Conservation (phyloP, 2,329 filamentous ascomycete species). For the Cladosporium sp. region DNA sequence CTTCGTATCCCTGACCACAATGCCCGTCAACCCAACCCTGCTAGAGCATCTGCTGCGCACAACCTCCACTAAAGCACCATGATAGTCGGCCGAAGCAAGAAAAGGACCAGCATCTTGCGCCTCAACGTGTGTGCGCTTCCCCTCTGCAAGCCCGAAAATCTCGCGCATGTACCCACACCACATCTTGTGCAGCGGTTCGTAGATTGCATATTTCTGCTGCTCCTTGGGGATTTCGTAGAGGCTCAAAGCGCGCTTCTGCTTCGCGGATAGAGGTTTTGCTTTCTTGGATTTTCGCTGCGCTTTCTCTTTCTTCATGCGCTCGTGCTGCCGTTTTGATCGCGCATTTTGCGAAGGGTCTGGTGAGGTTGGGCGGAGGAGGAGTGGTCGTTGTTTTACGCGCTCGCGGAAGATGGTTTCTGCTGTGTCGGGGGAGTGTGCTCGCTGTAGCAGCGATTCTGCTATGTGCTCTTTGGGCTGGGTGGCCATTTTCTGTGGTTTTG, state of each 20-base stretch:
- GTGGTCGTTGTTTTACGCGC: slow-evolving; percentile 76
- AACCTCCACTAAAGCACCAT: slow-evolving; percentile 80
- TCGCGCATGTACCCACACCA: slow-evolving; percentile 87
- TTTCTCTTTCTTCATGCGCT: slow-evolving; percentile 31
- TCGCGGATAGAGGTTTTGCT: slow-evolving; percentile 69
- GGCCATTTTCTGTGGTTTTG: slow-evolving; percentile 19
- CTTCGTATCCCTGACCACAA: slow-evolving; percentile 84
- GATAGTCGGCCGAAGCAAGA: slow-evolving; percentile 81
- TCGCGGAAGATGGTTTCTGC: slow-evolving; percentile 71
- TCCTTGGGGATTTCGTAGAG: slow-evolving; percentile 70
- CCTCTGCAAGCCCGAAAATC: slow-evolving; percentile 56
- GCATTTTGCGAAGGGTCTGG: slow-evolving; percentile 55
- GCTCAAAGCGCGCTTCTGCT: slow-evolving; percentile 67
- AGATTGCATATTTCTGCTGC: slow-evolving; percentile 69
- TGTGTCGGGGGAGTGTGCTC: slow-evolving; percentile 73
- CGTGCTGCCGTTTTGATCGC: slow-evolving; percentile 43
- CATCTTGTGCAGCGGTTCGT: slow-evolving; percentile 69
- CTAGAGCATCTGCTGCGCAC: slow-evolving; percentile 76
- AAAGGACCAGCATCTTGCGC: slow-evolving; percentile 63
- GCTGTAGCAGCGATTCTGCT: slow-evolving; percentile 61
- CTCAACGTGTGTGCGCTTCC: slow-evolving; percentile 47
- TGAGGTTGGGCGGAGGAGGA: slow-evolving; percentile 73
- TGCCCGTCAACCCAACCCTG: slow-evolving; percentile 77
- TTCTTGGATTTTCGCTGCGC: slow-evolving; percentile 41
- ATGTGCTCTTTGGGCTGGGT: slow-evolving; percentile 26